Conservation (phyloP, 1,284 basidiomycete species). For the Irpex sp. region DNA sequence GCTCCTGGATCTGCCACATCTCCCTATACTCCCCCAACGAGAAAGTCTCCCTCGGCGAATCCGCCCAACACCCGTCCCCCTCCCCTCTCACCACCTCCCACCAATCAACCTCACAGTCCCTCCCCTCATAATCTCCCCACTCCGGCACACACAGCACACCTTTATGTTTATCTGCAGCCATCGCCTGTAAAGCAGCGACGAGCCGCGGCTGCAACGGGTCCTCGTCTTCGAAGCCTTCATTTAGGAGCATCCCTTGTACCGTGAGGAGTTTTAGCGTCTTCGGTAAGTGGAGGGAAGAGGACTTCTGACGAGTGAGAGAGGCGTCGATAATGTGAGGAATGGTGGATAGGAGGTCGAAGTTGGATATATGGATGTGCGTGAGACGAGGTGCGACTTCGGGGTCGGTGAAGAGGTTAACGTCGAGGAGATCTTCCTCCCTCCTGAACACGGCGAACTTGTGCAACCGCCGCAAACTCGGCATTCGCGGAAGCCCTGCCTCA, state of each 20-base stretch:
- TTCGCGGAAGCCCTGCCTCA: background rate
- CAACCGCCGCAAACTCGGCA: background rate
- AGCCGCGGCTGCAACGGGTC: too few relatives aligned
- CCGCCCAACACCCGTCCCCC: too few relatives aligned
- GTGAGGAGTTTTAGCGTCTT: background rate
- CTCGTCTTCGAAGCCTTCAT: background rate
- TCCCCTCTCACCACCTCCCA: background rate
- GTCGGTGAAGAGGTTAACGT: background rate
- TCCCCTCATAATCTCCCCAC: background rate
- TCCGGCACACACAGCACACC: background rate
- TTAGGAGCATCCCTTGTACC: background rate
- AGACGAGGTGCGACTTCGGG: background rate
- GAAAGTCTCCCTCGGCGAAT: too few relatives aligned
- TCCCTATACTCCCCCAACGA: too few relatives aligned
- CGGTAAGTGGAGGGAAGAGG: background rate
- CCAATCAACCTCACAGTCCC: background rate
- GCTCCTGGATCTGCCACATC: too few relatives aligned
- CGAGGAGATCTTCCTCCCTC: background rate
- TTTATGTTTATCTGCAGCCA: background rate
- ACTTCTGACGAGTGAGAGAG: background rate
- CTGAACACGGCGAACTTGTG: background rate
- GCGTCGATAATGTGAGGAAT: background rate
- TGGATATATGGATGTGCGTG: background rate
- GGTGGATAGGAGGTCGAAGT: background rate
- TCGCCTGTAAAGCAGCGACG: too few relatives aligned